Evolutionary conservation across 2,329 filamentous ascomycete species (phyloP), one percentile per base, ranked within the genome.

Genomic region (Cyanodermella asteris): DNA sequence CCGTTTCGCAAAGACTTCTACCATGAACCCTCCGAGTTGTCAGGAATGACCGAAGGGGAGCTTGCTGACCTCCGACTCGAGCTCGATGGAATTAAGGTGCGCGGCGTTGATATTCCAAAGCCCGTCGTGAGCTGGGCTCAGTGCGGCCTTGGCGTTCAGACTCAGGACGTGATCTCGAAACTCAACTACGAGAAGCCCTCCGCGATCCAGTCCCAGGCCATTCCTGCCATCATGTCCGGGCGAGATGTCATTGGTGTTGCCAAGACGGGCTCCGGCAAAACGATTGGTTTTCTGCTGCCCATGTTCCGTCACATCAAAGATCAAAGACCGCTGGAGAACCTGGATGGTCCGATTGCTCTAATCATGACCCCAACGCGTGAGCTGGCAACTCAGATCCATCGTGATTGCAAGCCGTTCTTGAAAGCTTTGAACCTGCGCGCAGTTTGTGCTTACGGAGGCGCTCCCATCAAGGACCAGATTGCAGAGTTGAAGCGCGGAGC

Each of bases 221-320:
- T 94, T 31, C 87, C 87, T 2, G 72, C 81, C 7, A 77, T 93
- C 40, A 93, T 94, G 77, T 91, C 82, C 15, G 87, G 87, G 7
- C 69, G 81, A 36, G 87, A 97, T 53, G 76, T 93, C 18, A 80
- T 97, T 34, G 87, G 82, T 36, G 81, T 97, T 26, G 87, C 87
- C 11, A 94, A 94, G 55, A 97, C 87, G 14, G 87, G 87, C 5
- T 94, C 87, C 14, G 87, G 87, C 45, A 97, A 97, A 55, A 97
- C 87, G 0, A 70, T 94, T 39, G 87, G 87, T 5, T 97, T 94
- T 44, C 53, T 91, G 16, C 63, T 97, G 22, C 87, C 87, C 18
- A 93, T 94, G 80, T 93, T 97, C 46, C 70, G 87, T 28, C 87
- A 97, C 45, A 91, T 94, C 52, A 87, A 84, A 48, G 87, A 94